A percentile compares a stretch with the other conserved stretches of the same genome.
phyloP scores from a whole-genome alignment of 257 asterid species.

The Cinchona pubescens region DNA sequence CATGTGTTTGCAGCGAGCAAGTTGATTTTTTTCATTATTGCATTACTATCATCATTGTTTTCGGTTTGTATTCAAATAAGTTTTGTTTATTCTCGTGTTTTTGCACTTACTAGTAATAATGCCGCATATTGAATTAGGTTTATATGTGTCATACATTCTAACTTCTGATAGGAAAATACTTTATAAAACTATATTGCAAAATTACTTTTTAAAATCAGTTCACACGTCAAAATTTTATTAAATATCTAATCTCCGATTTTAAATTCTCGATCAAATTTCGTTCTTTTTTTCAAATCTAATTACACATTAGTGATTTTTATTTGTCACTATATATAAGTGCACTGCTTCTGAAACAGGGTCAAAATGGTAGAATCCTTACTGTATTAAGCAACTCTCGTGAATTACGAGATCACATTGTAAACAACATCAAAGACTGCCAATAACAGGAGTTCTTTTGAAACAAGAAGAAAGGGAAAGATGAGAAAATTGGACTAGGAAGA shows the following conservation, averaged over 20 bases:
- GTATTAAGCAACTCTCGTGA: background rate
- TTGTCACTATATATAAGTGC: no score
- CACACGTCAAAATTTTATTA: no score
- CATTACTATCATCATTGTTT: slow-evolving; percentile 18
- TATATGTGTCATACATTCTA: background rate
- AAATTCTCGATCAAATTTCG: no score
- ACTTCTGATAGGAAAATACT: no score
- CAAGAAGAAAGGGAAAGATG: background rate
- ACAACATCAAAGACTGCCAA: background rate
- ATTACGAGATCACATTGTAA: background rate
- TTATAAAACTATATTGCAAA: no score
- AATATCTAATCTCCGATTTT: no score
- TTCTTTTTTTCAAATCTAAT: no score
- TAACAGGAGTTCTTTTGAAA: background rate
- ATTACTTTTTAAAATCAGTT: no score
- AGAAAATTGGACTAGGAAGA: background rate
- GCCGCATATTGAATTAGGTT: background rate
- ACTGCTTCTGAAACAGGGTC: background rate
- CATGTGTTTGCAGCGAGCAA: slow-evolving; percentile 15
- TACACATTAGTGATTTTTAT: no score
- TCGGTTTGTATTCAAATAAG: background rate
- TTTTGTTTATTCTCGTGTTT: background rate
- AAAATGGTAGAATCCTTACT: background rate
- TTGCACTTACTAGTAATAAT: background rate
- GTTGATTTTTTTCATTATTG: slow-evolving; percentile 12